A percentile compares a stretch with the other conserved stretches of the same genome.
Evolutionary conservation across 2,329 filamentous ascomycete species (phyloP).

Genomic region (Canariomyces notabilis): DNA sequence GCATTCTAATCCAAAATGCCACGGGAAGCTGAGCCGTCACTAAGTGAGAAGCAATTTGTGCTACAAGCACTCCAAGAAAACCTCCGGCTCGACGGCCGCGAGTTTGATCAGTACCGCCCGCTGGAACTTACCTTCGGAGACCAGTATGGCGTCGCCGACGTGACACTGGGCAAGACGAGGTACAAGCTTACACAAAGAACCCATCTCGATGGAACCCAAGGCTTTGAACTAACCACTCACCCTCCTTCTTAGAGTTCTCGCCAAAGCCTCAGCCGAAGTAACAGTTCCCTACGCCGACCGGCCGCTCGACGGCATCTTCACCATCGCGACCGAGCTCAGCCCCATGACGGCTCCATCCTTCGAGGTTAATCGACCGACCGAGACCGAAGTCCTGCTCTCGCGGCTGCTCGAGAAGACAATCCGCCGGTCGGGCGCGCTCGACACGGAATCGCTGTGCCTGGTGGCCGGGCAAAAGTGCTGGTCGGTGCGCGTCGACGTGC

Average conservation of each 20-base stretch:
- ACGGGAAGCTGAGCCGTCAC: slow-evolving; percentile 83
- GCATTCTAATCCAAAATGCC: slow-evolving; percentile 63
- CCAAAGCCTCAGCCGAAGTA: slow-evolving; percentile 82
- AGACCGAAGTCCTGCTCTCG: slow-evolving; percentile 79
- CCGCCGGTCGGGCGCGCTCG: slow-evolving; percentile 83
- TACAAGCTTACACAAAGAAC: slow-evolving; percentile 35
- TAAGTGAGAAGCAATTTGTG: slow-evolving; percentile 84
- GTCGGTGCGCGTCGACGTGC: slow-evolving; percentile 84
- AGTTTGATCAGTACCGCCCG: slow-evolving; percentile 72
- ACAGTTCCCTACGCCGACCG: slow-evolving; percentile 80
- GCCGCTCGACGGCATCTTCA: slow-evolving; percentile 93
- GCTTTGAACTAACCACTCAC: neutral
- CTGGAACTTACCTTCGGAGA: slow-evolving; percentile 79
- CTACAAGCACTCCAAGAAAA: slow-evolving; percentile 75
- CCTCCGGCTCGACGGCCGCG: slow-evolving; percentile 77
- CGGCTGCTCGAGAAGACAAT: slow-evolving; percentile 91
- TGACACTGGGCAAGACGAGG: slow-evolving; percentile 87
- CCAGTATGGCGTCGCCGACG: slow-evolving; percentile 84
- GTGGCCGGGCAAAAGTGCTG: slow-evolving; percentile 88
- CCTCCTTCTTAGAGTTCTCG: slow-evolving; percentile 55
- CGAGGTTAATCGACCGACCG: slow-evolving; percentile 76
- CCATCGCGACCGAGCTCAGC: slow-evolving; percentile 83
- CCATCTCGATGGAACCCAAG: neutral
- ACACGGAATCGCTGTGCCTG: slow-evolving; percentile 93
- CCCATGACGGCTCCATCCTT: slow-evolving; percentile 90